phyloP scores from a whole-genome alignment of 768 basidiomycete species.

The Pleurotus sapidus region DNA sequence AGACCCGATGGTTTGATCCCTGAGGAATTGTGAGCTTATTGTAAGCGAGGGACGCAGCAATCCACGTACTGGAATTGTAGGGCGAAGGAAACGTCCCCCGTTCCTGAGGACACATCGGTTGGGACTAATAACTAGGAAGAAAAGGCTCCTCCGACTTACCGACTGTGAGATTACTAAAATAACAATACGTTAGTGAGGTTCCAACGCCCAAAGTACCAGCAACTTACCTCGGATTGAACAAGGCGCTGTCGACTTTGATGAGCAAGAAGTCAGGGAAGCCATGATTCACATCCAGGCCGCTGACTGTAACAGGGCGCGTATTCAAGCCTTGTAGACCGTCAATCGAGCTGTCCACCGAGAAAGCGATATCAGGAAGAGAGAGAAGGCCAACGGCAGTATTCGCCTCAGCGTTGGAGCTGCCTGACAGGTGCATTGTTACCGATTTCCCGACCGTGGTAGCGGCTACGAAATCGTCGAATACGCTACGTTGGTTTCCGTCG shows the following conservation, averaged over 20 bases:
- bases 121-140: too few relatives aligned
- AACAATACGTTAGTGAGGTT: too few relatives aligned
- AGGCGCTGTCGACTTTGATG: constrained; percentile 56
- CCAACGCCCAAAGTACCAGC: background rate
- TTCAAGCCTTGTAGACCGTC: constrained; percentile 64
- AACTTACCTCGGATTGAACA: constrained; percentile 65
- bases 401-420: constrained; percentile 54
- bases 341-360: constrained; percentile 56
- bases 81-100: constrained; percentile 62
- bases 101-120: constrained; percentile 29
- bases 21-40: constrained; percentile 15
- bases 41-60: background rate
- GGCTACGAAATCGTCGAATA: constrained; percentile 63
- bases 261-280: constrained; percentile 66
- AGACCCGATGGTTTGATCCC: constrained; percentile 51
- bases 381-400: constrained; percentile 66
- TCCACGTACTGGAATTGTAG: constrained; percentile 51
- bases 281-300: constrained; percentile 61
- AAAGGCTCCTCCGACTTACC: constrained; percentile 19
- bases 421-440: constrained; percentile 50
- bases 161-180: constrained; percentile 38
- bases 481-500: constrained; percentile 40
- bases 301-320: constrained; percentile 52
- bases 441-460: constrained; percentile 49
- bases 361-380: constrained; percentile 52